Evolutionary conservation across 371 early-diverging fungal species (phyloP).

Genomic region (Neoconidiobolus thromboides): DNA sequence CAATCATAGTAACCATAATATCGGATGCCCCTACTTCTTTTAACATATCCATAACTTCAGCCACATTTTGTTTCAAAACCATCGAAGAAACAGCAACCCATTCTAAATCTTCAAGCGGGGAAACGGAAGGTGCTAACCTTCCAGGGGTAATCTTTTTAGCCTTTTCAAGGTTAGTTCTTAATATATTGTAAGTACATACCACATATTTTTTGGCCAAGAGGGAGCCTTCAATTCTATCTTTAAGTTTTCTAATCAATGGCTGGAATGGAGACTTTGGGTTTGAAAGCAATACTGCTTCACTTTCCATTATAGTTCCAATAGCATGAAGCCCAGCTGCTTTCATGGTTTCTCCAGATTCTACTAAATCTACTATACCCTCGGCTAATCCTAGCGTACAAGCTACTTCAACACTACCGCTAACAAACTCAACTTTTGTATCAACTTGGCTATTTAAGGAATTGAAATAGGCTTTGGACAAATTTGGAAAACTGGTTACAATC

Average conservation of each 20-base stretch:
- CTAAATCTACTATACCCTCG: slow-evolving; percentile 63
- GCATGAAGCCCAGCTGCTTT: slow-evolving; percentile 87
- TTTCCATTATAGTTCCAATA: slow-evolving; percentile 54
- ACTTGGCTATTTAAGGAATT: slow-evolving; percentile 34
- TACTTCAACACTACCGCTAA: slow-evolving; percentile 86
- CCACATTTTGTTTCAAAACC: slow-evolving; percentile 57
- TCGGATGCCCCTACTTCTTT: slow-evolving; percentile 82
- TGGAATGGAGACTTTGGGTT: slow-evolving; percentile 35
- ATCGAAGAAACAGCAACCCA: slow-evolving; percentile 87
- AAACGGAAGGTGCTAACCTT: slow-evolving; percentile 76
- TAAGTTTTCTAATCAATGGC: slow-evolving; percentile 48
- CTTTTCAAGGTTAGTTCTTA: slow-evolving; percentile 28
- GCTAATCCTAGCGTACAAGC: slow-evolving; percentile 92
- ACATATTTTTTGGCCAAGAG: slow-evolving; percentile 74
- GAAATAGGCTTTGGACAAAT: slow-evolving; percentile 42
- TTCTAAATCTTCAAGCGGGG: slow-evolving; percentile 56
- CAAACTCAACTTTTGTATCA: slow-evolving; percentile 60
- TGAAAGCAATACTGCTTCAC: slow-evolving; percentile 65
- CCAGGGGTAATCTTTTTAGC: slow-evolving; percentile 74
- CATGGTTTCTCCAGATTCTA: slow-evolving; percentile 96
- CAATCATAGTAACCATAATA: slow-evolving; percentile 64
- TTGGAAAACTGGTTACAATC: slow-evolving; percentile 81
- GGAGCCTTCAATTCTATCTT: slow-evolving; percentile 74
- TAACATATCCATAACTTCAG: slow-evolving; percentile 75
- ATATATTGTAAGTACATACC: slow-evolving; percentile 75